Conservation (phyloP, 306 rosid genomes). For the Lathyrus oleraceus region DNA sequence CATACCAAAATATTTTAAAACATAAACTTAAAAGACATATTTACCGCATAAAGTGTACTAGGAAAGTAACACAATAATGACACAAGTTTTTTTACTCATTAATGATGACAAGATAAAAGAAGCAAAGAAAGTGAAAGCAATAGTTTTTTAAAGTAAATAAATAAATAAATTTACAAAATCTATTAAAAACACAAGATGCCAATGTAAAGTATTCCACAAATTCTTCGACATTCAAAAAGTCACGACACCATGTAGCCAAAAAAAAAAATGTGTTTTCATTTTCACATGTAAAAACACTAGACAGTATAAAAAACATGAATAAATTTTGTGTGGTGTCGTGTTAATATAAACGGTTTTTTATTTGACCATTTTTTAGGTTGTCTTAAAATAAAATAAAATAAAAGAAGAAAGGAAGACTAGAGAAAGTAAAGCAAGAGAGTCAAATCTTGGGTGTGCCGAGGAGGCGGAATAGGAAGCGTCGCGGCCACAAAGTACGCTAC, state of each 20-base stretch:
- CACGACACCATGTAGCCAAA: background rate
- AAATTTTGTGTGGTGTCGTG: too few species aligned
- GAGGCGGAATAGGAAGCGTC: background rate
- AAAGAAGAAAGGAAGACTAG: background rate
- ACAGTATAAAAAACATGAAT: background rate
- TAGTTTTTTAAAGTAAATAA: too few species aligned
- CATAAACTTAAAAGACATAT: too few species aligned
- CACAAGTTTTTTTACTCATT: too few species aligned
- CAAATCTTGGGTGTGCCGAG: background rate
- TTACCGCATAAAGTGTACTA: too few species aligned
- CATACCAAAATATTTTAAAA: too few species aligned
- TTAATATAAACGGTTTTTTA: too few species aligned
- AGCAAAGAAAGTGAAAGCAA: too few species aligned
- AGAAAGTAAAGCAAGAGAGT: background rate
- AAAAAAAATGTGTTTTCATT: background rate
- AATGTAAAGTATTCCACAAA: background rate
- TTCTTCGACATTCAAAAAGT: background rate
- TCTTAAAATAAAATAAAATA: background rate
- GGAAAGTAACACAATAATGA: too few species aligned
- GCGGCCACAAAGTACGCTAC: background rate
- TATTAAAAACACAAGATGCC: too few species aligned
- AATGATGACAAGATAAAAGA: too few species aligned
- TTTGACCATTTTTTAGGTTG: background rate
- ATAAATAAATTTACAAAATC: too few species aligned
- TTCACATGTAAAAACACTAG: background rate